Evolutionary conservation across 345 rosid genomes (phyloP), one percentile per base, ranked within the genome.

Genomic region (Sisymbrium altissimum): DNA sequence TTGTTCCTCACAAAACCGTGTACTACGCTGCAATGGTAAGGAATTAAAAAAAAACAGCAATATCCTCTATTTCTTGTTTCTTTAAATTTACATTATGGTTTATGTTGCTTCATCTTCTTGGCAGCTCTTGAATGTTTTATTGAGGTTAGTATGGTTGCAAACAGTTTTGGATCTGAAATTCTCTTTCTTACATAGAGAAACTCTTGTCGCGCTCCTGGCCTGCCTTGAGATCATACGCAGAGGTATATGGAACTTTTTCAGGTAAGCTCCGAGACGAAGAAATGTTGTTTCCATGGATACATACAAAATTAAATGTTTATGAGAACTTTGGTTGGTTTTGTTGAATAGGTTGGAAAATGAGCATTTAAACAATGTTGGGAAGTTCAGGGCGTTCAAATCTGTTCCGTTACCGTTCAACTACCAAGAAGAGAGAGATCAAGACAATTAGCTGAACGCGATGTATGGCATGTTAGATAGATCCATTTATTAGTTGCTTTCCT

Each of bases 191-290:
- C 89, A 86, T 36, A 49, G 23, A 58, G 60, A 82, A 66, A 70
- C 88, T 18, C 2, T 58, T 71, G 67, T 79, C 23, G 69, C 96
- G 33, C 33, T 86, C 35, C 77, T 86, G 27, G 88, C 96, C 54
- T 73, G 91, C 66, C 84, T 89, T 3, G 93, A 89, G 86, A 85
- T 89, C 60, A 72, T 86, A 68, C 88, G 96, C 23, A 80, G 91
- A 12, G 91, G 96, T 56, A 74, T 87, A 0, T 87, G 96, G 91
- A 87, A 82, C 80, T 89, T 89, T 83, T 89, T 87, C 78, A 83
- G 85, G 85, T 84, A 71, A 64, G 61, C 44, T 38, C 5, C 15
- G 5, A 57, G 52, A 30, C 67, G 27, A 18, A 57, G 35, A 48
- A 14, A 21, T 57, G 17, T 8, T 38, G 44, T 41, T 60, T 21